A percentile compares a stretch with the other conserved stretches of the same genome.
phyloP scores from a whole-genome alignment of 2,329 filamentous ascomycete species.

The Epichloe uncinata region DNA sequence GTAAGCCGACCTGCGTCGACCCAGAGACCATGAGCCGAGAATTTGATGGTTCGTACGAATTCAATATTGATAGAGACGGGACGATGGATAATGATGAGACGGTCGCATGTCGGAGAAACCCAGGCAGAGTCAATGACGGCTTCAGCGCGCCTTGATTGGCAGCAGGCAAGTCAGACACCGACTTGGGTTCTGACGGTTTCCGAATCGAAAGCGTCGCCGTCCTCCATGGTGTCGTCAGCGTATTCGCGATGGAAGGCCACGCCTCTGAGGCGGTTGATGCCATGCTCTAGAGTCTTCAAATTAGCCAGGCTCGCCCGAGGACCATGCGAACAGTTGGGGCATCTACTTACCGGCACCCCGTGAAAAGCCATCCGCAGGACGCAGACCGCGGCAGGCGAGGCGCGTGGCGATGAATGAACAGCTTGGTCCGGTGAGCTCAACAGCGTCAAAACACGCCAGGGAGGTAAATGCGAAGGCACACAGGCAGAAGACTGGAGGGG shows the following conservation, averaged over 20 bases:
- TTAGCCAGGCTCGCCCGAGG: constrained; percentile 8
- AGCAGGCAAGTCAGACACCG: constrained; percentile 1
- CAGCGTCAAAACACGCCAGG: background rate
- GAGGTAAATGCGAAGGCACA: background rate
- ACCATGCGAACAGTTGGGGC: background rate
- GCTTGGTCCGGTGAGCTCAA: background rate
- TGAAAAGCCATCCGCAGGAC: constrained; percentile 14
- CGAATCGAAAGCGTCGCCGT: constrained; percentile 3
- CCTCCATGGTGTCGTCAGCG: constrained; percentile 23
- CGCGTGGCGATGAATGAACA: background rate
- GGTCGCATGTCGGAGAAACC: constrained; percentile 15
- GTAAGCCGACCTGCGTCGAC: constrained; percentile 17
- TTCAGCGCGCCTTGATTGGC: constrained; percentile 5
- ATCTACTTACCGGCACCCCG: constrained; percentile 16
- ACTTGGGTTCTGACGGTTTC: constrained; percentile 5
- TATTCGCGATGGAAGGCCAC: constrained; percentile 32
- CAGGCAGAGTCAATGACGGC: constrained; percentile 12
- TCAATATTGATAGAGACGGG: background rate
- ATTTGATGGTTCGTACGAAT: constrained; percentile 6
- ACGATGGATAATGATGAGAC: background rate
- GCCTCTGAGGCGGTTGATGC: constrained; percentile 30
- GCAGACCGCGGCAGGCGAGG: background rate
- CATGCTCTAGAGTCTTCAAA: constrained; percentile 20
- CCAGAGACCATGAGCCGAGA: constrained; percentile 11
- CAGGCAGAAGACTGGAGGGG: background rate